These are phyloP conservation scores for Ceratocystis colombiana DNA, from an alignment of 2,329 filamentous ascomycete species.

Conservation along the genomic window DNA sequence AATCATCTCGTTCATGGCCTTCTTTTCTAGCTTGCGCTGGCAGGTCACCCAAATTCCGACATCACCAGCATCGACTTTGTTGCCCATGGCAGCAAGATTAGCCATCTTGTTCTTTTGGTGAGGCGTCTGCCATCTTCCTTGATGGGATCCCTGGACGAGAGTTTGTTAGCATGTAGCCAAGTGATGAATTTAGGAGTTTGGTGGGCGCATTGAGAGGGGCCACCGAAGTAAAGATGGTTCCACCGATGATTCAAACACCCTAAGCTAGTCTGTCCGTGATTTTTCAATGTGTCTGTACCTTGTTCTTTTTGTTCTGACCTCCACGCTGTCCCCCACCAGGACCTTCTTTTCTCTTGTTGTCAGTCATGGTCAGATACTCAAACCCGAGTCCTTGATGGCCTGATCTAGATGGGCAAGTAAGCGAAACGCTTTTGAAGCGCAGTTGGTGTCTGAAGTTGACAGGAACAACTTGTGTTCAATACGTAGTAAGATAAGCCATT, in stretches of 20 bases:
- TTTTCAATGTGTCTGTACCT: slow-evolving; percentile 30
- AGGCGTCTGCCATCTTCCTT: slow-evolving; percentile 52
- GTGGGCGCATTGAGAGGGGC: background rate
- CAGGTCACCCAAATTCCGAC: slow-evolving; percentile 71
- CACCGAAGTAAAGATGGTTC: background rate
- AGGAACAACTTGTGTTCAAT: background rate
- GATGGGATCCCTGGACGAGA: slow-evolving; percentile 21
- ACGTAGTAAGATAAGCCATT: background rate
- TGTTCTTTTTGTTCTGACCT: slow-evolving; percentile 35
- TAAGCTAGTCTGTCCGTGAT: too few relatives aligned
- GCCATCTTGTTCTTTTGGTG: slow-evolving; percentile 45
- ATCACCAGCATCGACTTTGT: slow-evolving; percentile 54
- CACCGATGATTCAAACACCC: background rate
- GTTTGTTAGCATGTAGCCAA: too few relatives aligned
- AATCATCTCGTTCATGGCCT: slow-evolving; percentile 57
- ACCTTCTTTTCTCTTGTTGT: slow-evolving; percentile 26
- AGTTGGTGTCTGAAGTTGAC: background rate
- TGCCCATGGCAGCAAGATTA: slow-evolving; percentile 36
- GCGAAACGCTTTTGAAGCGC: too few relatives aligned
- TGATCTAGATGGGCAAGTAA: too few relatives aligned
- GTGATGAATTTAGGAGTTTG: too few relatives aligned
- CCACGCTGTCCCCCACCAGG: slow-evolving; percentile 28
- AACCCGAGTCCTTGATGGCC: too few relatives aligned
- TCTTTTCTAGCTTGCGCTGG: slow-evolving; percentile 58
- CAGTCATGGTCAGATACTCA: slow-evolving; percentile 3